Evolutionary conservation across 148 eudicot genomes (phyloP), one percentile per base, ranked within the genome.

Genomic region (Camellia sinensis): DNA sequence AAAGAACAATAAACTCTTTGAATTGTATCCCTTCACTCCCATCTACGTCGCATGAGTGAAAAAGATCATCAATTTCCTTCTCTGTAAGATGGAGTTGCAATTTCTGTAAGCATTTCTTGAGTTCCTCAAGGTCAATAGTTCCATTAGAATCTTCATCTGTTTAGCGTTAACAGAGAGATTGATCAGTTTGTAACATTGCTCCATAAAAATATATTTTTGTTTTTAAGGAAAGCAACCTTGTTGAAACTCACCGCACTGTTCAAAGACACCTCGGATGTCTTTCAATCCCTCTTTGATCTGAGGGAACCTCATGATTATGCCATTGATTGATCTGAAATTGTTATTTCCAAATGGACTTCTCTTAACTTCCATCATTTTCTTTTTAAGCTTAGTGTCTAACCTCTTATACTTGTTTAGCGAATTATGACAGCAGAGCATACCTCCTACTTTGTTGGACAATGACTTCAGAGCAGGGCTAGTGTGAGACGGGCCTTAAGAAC

Each of bases 281-380:
- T 86, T 85, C 77, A 91, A 67, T 56, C 89, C 93, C 78, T 91
- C 88, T 87, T 86, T 87, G 80, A 93, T 79, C 54, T 79, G 88
- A 78, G 93, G 91, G 71, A 91, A 93, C 84, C 85, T 90, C 89
- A 91, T 57, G 40, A 93, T 91, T 73, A 91, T 77, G 84, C 90
- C 79, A 78, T 90, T 87, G 70, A 91, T 83, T 57, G 97, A 85
- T 82, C 84, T 88, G 84, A 88, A 91, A 37, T 50, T 85, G 73
- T 59, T 85, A 18, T 66, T 84, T 67, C 78, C 77, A 3, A 89
- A 84, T 76, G 81, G 15, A 80, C 77, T 79, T 81, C 73, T 82
- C 83, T 87, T 89, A 6, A 84, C 56, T 81, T 93, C 93, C 69
- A 88, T 60, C 80, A 93, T 86, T 81, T 89, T 93, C 82, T 71